Base-by-base conservation (phyloP, 768 basidiomycete genomes). In the Pulveroboletus sp. region DNA sequence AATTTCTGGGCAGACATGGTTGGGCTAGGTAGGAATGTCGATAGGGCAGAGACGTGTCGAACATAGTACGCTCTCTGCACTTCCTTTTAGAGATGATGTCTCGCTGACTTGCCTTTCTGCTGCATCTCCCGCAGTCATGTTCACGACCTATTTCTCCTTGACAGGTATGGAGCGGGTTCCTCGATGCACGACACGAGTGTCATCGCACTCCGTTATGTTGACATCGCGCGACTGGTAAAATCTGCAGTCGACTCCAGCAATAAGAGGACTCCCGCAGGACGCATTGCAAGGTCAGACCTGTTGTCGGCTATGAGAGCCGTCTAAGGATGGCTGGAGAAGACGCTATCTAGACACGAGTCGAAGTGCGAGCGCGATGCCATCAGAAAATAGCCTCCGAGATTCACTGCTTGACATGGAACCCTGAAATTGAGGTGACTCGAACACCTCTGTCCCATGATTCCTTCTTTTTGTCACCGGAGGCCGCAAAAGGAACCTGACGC, bases 401-500 rank as follows among this genome's bases (percentile, higher is more conserved):
- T 26, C 32, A 32, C 52, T 33, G 17, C 32, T 39, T 46, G 44
- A 9, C 24, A 14, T 36, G 15, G 28, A 17, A 43, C 27, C 17
- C 17, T 7, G 11, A 43, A 31, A 18, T 40, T 35, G 32, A 45
- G 47, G 50, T 35, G 35, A 49, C 37, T 39, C 12, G 37, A 33
- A 10, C 46, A 12, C 42, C 50, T 50, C 54, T 39, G 43, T 42
- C 17, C 10, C 17, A 30, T 14, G n/a, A 32, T 26, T 18, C 35
- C 32, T 51, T 49, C 51, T 63, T 51, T 58, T 51, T 40, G 50
- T 40, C 42, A 21, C 37, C 50, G 35, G 11, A 52, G 32, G 28
- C 18, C 39, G 10, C 44, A 47, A 36, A 32, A 39, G 45, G 47
- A 27, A 35, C 21, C 41, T 28, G 26, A 12, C 17, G 35, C 49